Percentiles rank a stretch among this genome's conserved stretches.
Evolutionary conservation across 2,329 filamentous ascomycete species (phyloP).

Genomic region (Phoma sp.): DNA sequence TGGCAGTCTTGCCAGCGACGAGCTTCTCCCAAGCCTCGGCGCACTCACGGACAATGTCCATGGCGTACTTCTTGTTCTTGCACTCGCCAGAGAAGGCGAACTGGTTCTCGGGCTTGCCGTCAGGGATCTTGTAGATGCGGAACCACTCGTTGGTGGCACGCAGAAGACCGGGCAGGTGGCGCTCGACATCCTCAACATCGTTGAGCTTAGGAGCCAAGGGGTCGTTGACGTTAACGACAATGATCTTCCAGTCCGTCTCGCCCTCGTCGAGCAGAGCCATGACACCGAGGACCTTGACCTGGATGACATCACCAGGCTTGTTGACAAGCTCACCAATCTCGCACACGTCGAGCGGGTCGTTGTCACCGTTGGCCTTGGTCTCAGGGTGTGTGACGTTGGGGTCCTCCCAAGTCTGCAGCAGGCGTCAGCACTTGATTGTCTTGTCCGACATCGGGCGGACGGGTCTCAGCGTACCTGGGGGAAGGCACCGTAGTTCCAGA

Average conservation of each 20-base stretch:
- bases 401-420: slow-evolving; percentile 92
- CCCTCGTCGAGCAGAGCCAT: slow-evolving; percentile 99
- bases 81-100: slow-evolving; percentile 99
- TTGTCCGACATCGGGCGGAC: slow-evolving; percentile 37
- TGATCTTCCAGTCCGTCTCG: slow-evolving; percentile 99
- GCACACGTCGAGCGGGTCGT: slow-evolving; percentile 98
- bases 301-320: slow-evolving; percentile 96
- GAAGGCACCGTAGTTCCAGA: slow-evolving; percentile 99
- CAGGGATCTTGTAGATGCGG: slow-evolving; percentile 99
- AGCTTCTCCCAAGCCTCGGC: slow-evolving; percentile 96
- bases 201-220: slow-evolving; percentile 95
- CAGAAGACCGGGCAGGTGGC: slow-evolving; percentile 94
- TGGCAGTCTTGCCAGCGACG: slow-evolving; percentile 84
- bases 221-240: slow-evolving; percentile 98
- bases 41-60: slow-evolving; percentile 94
- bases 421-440: slow-evolving; percentile 31
- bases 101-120: slow-evolving; percentile 99
- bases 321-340: slow-evolving; percentile 98
- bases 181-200: slow-evolving; percentile 98
- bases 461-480: slow-evolving; percentile 72
- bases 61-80: slow-evolving; percentile 99
- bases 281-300: slow-evolving; percentile 99
- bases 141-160: slow-evolving; percentile 99
- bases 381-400: slow-evolving; percentile 94
- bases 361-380: slow-evolving; percentile 99